Base-by-base conservation (phyloP, 2,329 filamentous ascomycete species). In the Coniochaeta hoffmannii region DNA sequence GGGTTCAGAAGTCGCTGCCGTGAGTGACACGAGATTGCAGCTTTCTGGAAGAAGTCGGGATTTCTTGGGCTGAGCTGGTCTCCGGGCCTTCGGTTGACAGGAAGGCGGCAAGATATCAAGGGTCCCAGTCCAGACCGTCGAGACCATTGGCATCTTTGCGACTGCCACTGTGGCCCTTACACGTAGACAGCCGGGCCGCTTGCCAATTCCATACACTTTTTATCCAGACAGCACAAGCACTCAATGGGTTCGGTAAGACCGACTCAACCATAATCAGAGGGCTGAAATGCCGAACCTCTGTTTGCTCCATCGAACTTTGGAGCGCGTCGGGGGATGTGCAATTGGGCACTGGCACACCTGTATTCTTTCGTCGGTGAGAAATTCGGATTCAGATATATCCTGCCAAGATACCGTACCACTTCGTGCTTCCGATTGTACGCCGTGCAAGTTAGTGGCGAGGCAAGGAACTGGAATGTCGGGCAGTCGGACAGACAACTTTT, bases 91-190 rank as follows among this genome's bases (percentile, higher is more conserved):
- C 41, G 41, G 41, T 28, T 46, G 41, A 46, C 19, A 22, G 41
- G 41, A 46, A 46, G 41, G 41, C 41, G 41, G 41, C 41, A 46
- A 17, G 41, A 46, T 46, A 46, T 46, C 41, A 46, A 46, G 19
- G 41, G 41, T 28, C 41, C n/a, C 41, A 46, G 41, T 46, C 41
- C 41, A 24, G 41, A 46, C 24, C 41, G 22, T 46, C 22, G 19
- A 28, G 41, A 28, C 24, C 41, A 46, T 46, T 46, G 41, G 41
- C 41, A 46, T 26, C 8, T 41, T 11, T n/a, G 6, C 19, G 6
- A 26, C 26, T 17, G 22, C 1, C 41, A n/a, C n/a, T n/a, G n/a
- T n/a, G n/a, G n/a, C n/a, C n/a, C n/a, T n/a, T n/a, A n/a, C n/a
- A n/a, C n/a, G n/a, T 19, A 28, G 19, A 28, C 41, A 46, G 4